These are phyloP conservation scores for Globomyces pollinis-pini DNA, from an alignment of 192 early-diverging fungal species.

Conservation along the genomic window DNA sequence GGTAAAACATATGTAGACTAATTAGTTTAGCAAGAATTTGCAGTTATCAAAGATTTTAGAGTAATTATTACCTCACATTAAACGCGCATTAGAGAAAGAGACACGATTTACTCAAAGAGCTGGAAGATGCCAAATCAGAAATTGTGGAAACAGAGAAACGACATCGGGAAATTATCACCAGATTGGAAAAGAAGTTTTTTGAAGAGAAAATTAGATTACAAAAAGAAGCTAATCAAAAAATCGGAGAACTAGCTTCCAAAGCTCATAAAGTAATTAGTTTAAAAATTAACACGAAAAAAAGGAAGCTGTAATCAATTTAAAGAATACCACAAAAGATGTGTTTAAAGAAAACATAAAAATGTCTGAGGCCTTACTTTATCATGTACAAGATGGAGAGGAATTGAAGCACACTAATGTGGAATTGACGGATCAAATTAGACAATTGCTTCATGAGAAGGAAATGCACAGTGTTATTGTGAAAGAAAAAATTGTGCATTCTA, in stretches of 20 bases:
- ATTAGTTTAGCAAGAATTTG: slow-evolving; percentile 54
- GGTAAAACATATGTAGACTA: no score
- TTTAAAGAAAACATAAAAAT: slow-evolving; percentile 56
- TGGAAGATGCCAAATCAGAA: slow-evolving; percentile 46
- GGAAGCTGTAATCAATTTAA: slow-evolving; percentile 50
- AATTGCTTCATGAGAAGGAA: slow-evolving; percentile 49
- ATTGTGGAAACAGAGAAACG: slow-evolving; percentile 47
- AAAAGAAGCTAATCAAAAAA: slow-evolving; percentile 56
- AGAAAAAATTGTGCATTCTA: slow-evolving; percentile 52
- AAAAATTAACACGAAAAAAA: no score
- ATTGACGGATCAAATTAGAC: slow-evolving; percentile 27
- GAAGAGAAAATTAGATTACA: slow-evolving; percentile 60
- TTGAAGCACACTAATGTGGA: slow-evolving; percentile 35
- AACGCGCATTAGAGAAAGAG: slow-evolving; percentile 45
- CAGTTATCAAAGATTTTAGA: slow-evolving; percentile 56
- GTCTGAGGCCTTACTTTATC: slow-evolving; percentile 48
- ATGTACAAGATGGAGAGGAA: slow-evolving; percentile 50
- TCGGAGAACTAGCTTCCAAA: slow-evolving; percentile 52
- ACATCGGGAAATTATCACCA: slow-evolving; percentile 45
- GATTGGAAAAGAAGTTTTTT: slow-evolving; percentile 60
- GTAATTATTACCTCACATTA: slow-evolving; percentile 15
- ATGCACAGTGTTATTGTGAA: slow-evolving; percentile 56
- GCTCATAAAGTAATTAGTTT: slow-evolving; percentile 39
- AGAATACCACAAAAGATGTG: slow-evolving; percentile 56
- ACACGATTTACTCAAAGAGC: slow-evolving; percentile 50